A percentile compares a stretch with the other conserved stretches of the same genome.
Evolutionary conservation across 1,139 yeast species (phyloP).

Genomic region (Yamadazyma jaroonii): DNA sequence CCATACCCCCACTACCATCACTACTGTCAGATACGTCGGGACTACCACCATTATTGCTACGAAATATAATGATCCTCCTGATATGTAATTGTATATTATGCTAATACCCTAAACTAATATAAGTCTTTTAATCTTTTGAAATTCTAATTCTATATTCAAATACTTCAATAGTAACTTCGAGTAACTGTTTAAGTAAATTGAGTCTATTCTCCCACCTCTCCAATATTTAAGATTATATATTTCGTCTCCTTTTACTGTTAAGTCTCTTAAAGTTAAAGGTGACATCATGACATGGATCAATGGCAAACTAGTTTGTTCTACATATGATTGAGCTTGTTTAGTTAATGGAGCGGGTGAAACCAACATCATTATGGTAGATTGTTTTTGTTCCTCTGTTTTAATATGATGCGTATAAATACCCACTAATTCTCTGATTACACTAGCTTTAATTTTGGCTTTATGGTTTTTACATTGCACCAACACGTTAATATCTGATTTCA

Average conservation of each 20-base stretch:
- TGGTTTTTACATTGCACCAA: conserved; percentile 61
- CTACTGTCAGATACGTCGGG: conserved; percentile 13
- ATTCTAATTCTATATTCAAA: conserved; percentile 28
- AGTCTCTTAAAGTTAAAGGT: conserved; percentile 18
- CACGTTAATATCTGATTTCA: conserved; percentile 28
- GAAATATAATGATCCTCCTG: conserved; percentile 12
- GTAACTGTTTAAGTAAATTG: conserved; percentile 44
- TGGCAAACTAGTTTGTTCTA: conserved; percentile 55
- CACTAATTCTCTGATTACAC: conserved; percentile 53
- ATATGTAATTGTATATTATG: conserved; percentile 7
- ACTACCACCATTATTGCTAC: conserved; percentile 15
- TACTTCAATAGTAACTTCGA: conserved; percentile 42
- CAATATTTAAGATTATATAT: conserved; percentile 39
- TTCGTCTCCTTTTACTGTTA: conserved; percentile 1
- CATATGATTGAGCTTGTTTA: conserved; percentile 52
- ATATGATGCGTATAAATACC: conserved; percentile 52
- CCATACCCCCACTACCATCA: conserved; percentile 14
- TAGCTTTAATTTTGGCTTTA: conserved; percentile 46
- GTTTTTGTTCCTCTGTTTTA: conserved; percentile 17
- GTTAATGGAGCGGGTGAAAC: conserved; percentile 65
- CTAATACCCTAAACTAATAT: conserved; percentile 6
- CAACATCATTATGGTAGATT: conserved; percentile 29
- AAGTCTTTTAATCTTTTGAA: conserved; percentile 15
- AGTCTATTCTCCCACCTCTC: conserved; percentile 34
- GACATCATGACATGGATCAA: conserved; percentile 48